Base-by-base conservation (phyloP, 805 yeast genomes). In the Metschnikowia anglica region DNA sequence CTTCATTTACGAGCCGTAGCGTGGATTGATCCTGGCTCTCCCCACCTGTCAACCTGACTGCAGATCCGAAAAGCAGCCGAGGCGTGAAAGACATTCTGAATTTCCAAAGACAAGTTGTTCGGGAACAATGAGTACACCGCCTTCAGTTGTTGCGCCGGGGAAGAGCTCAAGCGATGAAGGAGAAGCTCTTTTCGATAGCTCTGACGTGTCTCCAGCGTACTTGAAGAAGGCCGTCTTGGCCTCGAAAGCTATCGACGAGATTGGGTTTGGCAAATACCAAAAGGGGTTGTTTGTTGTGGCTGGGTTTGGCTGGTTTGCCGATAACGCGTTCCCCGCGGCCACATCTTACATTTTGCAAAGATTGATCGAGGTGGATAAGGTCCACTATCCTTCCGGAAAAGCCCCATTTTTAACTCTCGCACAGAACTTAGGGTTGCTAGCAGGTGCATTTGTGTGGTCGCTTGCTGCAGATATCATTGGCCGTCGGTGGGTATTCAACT, bases 361-460 rank as follows among this genome's bases (percentile, higher is more conserved):
- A 10, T 46, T 68, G 29, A 54, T 40, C 23, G 72, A 68, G 41
- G 54, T 48, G 1, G 59, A 67, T 46, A 68, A 68, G n/a, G 73
- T 63, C 10, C 70, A 63, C 43, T 53, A 57, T 5, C 72, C 72
- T 1, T 40, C 38, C 15, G 57, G 56, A 4, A 54, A 53, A 20
- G 68, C 64, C 0, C 72, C 73, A 1, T 66, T 60, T 41, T 52
- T 68, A n/a, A 63, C 69, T 2, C 53, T 80, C 74, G 61, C 62
- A 5, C 62, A 58, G 39, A 58, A 58, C 41, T 52, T 58, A 49
- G 61, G 62, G 2, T 41, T 58, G 12, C 49, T 58, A 20, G 58
- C 52, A 2, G 62, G 62, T 2, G 62, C 61, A 1, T 44, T 51
- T 10, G 46, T 58, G 23, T 58, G 61, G 62, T 52, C 60, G 23